Base-by-base conservation (phyloP, 495 filamentous ascomycete genomes). In the Pseudotulostoma volvatum region DNA sequence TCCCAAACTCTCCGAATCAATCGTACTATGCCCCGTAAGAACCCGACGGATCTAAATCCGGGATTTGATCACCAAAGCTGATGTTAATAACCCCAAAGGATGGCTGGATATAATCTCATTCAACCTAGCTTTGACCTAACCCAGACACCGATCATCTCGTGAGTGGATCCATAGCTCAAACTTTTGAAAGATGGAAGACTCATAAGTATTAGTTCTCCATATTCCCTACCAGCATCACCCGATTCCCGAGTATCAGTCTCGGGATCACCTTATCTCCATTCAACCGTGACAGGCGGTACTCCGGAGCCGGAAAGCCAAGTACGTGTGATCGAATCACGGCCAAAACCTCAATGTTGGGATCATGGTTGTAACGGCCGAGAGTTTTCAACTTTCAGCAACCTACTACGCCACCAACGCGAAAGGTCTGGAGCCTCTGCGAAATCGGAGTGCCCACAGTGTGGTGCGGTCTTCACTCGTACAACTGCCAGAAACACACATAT, bases 301-400 rank as follows among this genome's bases (percentile, higher is more conserved):
- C 46, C 56, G 45, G 58, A 60, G 11, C 42, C 49, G 44, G 47
- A 68, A 52, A 69, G 69, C 13, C 67, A 73, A 37, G 73, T 81
- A 3, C 69, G 81, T 36, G 71, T 86, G 28, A 67, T 86, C 9
- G 77, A 77, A 47, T 75, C 74, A 36, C 73, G 82, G 40, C 83
- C 82, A 5, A 87, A 86, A 57, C 85, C 86, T 3, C 86, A 92
- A 53, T 94, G 86, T 58, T 94, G 82, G 82, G 86, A 94, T 34
- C 86, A 94, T 47, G 86, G 85, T 7, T 94, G 86, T 67, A 92
- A 93, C 50, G 86, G 86, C 18, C 77, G 86, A 11, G 80, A 90
- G 48, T 94, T 94, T 53, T 92, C 84, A 1, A 94, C 86, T 9
- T 94, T 94, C 53, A 92, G 84, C 74, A 94, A 94, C 54, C 71